These are phyloP conservation scores for Hylodesmum podocarpum DNA, from an alignment of 306 rosid genomes.

Conservation along the genomic window DNA sequence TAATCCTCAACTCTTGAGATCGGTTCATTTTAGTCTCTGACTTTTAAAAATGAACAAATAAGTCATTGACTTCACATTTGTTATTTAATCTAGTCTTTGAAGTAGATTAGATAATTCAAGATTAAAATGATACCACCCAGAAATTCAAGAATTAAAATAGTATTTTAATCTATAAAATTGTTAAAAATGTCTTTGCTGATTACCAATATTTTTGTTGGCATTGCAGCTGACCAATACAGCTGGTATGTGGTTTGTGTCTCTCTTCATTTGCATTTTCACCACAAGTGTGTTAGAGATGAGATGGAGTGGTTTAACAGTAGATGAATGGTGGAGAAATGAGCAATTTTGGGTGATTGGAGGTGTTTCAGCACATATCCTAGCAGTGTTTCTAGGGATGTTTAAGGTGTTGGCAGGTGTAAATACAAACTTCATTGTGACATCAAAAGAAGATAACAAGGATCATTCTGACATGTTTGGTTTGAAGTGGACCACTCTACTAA, in stretches of 20 bases:
- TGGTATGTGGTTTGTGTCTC: conserved; percentile 69
- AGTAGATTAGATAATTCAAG: too few species aligned
- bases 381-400: conserved; percentile 59
- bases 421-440: conserved; percentile 52
- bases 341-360: conserved; percentile 83
- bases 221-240: conserved; percentile 52
- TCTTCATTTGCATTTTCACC: conserved; percentile 59
- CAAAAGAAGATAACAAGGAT: conserved; percentile 34
- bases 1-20: too few species aligned
- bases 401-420: conserved; percentile 61
- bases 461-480: conserved; percentile 38
- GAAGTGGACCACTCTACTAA: conserved; percentile 63
- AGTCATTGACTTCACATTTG: too few species aligned
- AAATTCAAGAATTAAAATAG: too few species aligned
- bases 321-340: conserved; percentile 85
- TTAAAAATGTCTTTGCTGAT: background rate
- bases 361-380: conserved; percentile 63
- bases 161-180: too few species aligned
- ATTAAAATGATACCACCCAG: too few species aligned
- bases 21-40: too few species aligned
- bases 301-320: conserved; percentile 70
- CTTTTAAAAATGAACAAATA: too few species aligned
- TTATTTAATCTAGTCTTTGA: too few species aligned
- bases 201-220: background rate
- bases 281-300: conserved; percentile 70